These are phyloP conservation scores for Bryoglossum gracile DNA, from an alignment of 495 filamentous ascomycete species.

Conservation along the genomic window DNA sequence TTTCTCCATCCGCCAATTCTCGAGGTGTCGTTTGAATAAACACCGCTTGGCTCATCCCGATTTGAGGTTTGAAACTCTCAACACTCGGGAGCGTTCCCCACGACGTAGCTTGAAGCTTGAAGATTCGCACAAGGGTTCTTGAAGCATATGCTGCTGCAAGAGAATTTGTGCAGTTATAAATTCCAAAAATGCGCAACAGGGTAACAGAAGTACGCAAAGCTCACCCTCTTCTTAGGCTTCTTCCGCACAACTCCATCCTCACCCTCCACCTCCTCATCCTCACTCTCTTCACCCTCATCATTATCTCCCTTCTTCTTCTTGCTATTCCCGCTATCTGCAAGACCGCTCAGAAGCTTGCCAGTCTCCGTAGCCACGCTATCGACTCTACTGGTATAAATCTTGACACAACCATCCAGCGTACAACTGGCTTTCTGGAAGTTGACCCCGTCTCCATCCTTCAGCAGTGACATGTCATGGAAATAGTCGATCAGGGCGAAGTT, in stretches of 20 bases:
- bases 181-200: not conserved
- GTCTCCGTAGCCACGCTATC: slow-evolving; percentile 98
- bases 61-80: too few species aligned
- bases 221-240: slow-evolving; percentile 62
- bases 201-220: not conserved
- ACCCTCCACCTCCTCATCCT: slow-evolving; percentile 69
- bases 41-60: too few species aligned
- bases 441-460: slow-evolving; percentile 93
- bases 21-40: too few species aligned
- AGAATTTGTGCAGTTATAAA: too few species aligned
- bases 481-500: slow-evolving; percentile 99
- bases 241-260: slow-evolving; percentile 69
- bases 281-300: slow-evolving; percentile 63
- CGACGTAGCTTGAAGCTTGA: too few species aligned
- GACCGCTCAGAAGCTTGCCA: slow-evolving; percentile 85
- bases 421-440: slow-evolving; percentile 99
- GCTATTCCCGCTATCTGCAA: slow-evolving; percentile 83
- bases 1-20: too few species aligned
- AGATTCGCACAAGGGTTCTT: too few species aligned
- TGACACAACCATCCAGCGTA: slow-evolving; percentile 96
- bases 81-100: too few species aligned
- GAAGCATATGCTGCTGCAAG: too few species aligned
- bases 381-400: slow-evolving; percentile 97
- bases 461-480: slow-evolving; percentile 96
- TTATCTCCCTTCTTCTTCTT: slow-evolving; percentile 58